These are phyloP conservation scores for Metschnikowia matae DNA, from an alignment of 805 yeast genomes.

Conservation along the genomic window DNA sequence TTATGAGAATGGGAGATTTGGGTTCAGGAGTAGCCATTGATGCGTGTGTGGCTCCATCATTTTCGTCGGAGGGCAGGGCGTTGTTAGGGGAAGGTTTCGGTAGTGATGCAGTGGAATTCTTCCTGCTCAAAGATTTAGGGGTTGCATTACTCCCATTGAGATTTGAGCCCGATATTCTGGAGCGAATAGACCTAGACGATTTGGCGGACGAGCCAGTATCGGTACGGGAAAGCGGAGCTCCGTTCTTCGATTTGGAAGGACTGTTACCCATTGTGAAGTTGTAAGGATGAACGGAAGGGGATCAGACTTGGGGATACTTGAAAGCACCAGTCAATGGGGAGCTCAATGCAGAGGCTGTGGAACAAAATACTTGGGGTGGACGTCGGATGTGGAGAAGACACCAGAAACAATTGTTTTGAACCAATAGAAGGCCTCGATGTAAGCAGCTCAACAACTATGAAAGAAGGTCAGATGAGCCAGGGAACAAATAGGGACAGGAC, in stretches of 20 bases:
- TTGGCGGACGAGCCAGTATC: constrained; percentile 52
- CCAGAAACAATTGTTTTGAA: not conserved
- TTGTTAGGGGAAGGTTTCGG: constrained; percentile 10
- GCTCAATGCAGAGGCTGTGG: not conserved
- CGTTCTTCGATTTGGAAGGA: constrained; percentile 41
- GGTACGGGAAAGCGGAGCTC: constrained; percentile 48
- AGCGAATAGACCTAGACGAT: constrained; percentile 45
- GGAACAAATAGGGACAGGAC: not conserved
- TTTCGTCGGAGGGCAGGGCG: constrained; percentile 19
- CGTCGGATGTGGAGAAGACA: not conserved
- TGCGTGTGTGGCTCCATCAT: constrained; percentile 18
- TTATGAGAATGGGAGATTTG: constrained; percentile 65
- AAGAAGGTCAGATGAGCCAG: not conserved
- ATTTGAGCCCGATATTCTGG: constrained; percentile 26
- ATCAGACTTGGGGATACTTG: not conserved
- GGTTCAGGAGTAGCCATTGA: constrained; percentile 62
- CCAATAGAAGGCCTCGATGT: not conserved
- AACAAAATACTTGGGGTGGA: not conserved
- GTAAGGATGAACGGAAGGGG: not conserved
- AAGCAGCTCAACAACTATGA: not conserved
- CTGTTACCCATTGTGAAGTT: constrained; percentile 46
- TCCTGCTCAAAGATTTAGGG: constrained; percentile 30
- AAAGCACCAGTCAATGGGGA: not conserved
- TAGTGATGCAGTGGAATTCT: constrained; percentile 24
- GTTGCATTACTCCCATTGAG: constrained; percentile 22